Percentiles rank a stretch among this genome's conserved stretches.
Evolutionary conservation across 192 early-diverging fungal genomes (phyloP).

Genomic region (Coemansia umbellata): DNA sequence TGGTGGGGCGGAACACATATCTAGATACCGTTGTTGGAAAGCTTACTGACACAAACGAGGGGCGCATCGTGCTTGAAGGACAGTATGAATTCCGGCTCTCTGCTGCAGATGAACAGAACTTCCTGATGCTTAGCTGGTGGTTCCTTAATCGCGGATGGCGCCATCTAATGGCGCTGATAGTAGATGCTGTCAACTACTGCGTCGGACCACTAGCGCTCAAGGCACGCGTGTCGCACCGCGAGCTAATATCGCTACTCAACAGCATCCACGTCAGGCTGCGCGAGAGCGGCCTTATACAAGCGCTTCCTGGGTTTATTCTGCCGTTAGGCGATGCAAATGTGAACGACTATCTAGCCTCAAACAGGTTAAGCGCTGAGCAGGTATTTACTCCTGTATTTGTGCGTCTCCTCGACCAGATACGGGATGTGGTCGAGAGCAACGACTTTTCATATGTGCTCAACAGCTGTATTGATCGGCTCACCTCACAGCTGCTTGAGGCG

Average conservation of each 20-base stretch:
- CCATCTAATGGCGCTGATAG: conserved; percentile 61
- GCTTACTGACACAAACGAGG: conserved; percentile 9
- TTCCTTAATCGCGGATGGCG: conserved; percentile 87
- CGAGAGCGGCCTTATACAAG: conserved; percentile 28
- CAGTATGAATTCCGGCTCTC: conserved; percentile 24
- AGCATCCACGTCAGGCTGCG: conserved; percentile 57
- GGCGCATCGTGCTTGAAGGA: conserved; percentile 19
- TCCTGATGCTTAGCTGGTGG: conserved; percentile 89
- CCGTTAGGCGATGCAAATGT: conserved; percentile 33
- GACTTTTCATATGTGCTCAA: conserved; percentile 42
- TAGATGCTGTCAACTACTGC: conserved; percentile 44
- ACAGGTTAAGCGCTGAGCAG: conserved; percentile 37
- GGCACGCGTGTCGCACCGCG: conserved; percentile 58
- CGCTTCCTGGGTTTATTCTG: conserved; percentile 24
- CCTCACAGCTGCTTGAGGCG: conserved; percentile 41
- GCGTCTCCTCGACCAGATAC: conserved; percentile 78
- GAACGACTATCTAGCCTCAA: conserved; percentile 33
- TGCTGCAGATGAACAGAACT: conserved; percentile 66
- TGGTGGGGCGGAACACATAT: conserved; percentile 89
- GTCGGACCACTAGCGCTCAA: conserved; percentile 57
- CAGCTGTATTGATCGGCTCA: conserved; percentile 45
- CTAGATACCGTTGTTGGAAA: conserved; percentile 62
- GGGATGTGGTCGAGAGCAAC: conserved; percentile 77
- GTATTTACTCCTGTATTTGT: conserved; percentile 62
- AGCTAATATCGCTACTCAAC: conserved; percentile 54